Conservation (phyloP, 495 filamentous ascomycete genomes). For the Chaetomium cochliodes region DNA sequence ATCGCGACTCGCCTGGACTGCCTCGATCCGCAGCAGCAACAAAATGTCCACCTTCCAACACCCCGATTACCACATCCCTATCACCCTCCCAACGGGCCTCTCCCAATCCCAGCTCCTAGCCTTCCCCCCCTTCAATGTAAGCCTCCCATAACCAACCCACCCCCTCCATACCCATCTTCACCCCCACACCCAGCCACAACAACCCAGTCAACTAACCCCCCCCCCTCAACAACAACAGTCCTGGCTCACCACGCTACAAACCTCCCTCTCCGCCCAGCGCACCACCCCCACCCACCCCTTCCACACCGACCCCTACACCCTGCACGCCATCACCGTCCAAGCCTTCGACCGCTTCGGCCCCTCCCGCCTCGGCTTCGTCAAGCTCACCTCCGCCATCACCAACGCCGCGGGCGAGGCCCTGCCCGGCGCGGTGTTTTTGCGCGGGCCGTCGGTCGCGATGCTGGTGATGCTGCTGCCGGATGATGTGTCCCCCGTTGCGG, state of each 20-base stretch:
- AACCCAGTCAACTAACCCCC: not conserved
- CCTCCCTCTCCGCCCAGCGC: constrained; percentile 62
- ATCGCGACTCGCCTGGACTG: constrained; percentile 7
- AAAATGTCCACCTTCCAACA: constrained; percentile 45
- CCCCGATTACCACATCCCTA: constrained; percentile 44
- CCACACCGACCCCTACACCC: constrained; percentile 64
- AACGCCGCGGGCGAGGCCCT: constrained; percentile 64
- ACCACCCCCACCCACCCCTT: constrained; percentile 62
- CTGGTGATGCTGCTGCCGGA: constrained; percentile 75
- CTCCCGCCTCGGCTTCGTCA: constrained; percentile 72
- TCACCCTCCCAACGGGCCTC: constrained; percentile 60
- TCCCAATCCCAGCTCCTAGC: constrained; percentile 60
- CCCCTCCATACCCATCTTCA: not conserved
- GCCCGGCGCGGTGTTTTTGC: constrained; percentile 75
- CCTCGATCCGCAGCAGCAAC: constrained; percentile 2
- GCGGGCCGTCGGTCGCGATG: constrained; percentile 80
- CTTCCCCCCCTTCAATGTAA: constrained; percentile 67
- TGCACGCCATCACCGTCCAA: constrained; percentile 70
- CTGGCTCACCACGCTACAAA: constrained; percentile 69
- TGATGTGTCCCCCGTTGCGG: constrained; percentile 49
- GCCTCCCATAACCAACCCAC: constrained; percentile 8
- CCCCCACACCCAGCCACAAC: not conserved
- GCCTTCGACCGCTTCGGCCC: constrained; percentile 69
- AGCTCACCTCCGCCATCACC: constrained; percentile 64
- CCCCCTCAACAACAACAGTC: constrained; percentile 30